Percentiles rank a stretch among this genome's conserved stretches.
These are phyloP conservation scores for Blepharisma japonicum DNA, from an alignment of 73 alveolate species.

Conservation along the genomic window DNA sequence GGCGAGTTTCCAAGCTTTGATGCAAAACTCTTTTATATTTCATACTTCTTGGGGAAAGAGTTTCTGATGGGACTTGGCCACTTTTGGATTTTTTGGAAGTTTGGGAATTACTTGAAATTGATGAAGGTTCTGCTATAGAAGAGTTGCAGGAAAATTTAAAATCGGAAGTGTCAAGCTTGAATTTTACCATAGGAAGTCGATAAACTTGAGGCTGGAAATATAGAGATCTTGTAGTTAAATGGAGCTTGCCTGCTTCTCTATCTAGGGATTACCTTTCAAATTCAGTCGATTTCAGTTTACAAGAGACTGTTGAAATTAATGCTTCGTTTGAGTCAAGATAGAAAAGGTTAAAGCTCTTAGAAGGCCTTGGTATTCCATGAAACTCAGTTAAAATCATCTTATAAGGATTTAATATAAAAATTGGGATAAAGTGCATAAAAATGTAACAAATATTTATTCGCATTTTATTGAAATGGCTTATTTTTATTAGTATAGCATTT, in stretches of 20 bases:
- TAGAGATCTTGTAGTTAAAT: slow-evolving; percentile 21
- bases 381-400: slow-evolving; percentile 19
- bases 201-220: not conserved
- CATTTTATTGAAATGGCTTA: too few species aligned
- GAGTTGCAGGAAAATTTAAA: not conserved
- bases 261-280: not conserved
- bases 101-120: not conserved
- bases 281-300: not conserved
- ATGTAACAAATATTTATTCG: too few species aligned
- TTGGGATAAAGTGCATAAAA: too few species aligned
- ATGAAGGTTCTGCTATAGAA: not conserved
- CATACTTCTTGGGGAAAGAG: not conserved
- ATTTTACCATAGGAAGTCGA: not conserved
- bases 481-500: too few species aligned
- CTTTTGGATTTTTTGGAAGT: not conserved
- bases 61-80: not conserved
- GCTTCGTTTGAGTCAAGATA: slow-evolving; percentile 7
- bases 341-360: not conserved
- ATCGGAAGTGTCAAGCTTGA: not conserved
- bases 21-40: not conserved
- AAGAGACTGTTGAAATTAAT: slow-evolving; percentile 1
- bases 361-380: not conserved
- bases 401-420: too few species aligned
- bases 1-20: not conserved
- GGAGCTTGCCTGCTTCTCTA: slow-evolving; percentile 8